Evolutionary conservation across 1,284 basidiomycete species (phyloP).

Genomic region (Termitomyces sp.): DNA sequence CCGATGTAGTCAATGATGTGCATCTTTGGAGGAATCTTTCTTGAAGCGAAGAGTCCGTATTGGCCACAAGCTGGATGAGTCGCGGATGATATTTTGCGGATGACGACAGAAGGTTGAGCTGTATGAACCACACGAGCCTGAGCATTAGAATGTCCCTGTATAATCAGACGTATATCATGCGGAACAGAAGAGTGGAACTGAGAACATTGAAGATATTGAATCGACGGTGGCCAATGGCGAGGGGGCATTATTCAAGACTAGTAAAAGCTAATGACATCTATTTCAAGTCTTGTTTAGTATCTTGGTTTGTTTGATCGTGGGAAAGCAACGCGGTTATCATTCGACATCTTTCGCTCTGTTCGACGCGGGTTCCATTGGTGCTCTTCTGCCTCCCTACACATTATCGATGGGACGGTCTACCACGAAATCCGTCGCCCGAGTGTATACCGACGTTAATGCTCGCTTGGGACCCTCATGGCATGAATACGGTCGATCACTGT

Average conservation of each 20-base stretch:
- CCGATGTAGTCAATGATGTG: conserved; percentile 80
- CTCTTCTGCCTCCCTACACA: conserved; percentile 8
- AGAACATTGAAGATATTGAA: conserved; percentile 40
- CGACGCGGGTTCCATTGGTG: conserved; percentile 8
- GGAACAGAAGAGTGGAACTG: conserved; percentile 53
- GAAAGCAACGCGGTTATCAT: conserved; percentile 16
- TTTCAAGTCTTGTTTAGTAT: not conserved
- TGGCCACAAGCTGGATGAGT: conserved; percentile 81
- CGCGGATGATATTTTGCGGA: conserved; percentile 38
- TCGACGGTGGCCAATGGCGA: conserved; percentile 45
- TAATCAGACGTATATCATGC: conserved; percentile 27
- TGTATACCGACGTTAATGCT: conserved; percentile 71
- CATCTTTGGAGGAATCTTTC: conserved; percentile 60
- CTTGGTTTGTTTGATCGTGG: conserved; percentile 13
- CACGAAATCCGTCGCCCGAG: conserved; percentile 67
- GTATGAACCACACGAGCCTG: conserved; percentile 9
- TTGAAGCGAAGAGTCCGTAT: conserved; percentile 73
- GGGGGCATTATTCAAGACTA: conserved; percentile 24
- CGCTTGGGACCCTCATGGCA: conserved; percentile 74
- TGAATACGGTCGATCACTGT: conserved; percentile 60
- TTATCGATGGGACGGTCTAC: conserved; percentile 57
- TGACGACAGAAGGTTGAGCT: conserved; percentile 28
- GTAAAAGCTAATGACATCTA: not conserved
- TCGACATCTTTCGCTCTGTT: conserved; percentile 9
- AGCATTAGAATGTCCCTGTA: conserved; percentile 20